phyloP scores from a whole-genome alignment of 345 rosid species.

The Ailanthus altissimus region DNA sequence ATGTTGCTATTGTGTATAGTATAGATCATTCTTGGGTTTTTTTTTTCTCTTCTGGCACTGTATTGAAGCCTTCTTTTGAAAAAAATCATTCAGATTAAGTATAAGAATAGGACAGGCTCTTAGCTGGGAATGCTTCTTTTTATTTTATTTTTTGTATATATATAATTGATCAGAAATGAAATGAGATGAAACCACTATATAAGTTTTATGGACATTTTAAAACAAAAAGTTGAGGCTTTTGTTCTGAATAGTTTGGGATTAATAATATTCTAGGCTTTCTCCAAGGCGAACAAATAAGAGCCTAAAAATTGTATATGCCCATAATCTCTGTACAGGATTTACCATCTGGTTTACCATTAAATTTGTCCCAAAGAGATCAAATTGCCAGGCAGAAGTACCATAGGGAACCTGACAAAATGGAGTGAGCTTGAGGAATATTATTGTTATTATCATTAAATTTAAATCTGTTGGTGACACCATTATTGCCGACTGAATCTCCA shows the following conservation, averaged over 20 bases:
- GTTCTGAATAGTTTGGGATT: no score
- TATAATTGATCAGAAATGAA: neutral
- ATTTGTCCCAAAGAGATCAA: neutral
- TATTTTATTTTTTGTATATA: no score
- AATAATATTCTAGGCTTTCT: no score
- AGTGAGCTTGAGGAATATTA: neutral
- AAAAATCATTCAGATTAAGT: no score
- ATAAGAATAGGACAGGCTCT: no score
- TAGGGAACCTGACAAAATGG: neutral
- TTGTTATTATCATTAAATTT: neutral
- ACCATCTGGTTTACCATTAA: neutral
- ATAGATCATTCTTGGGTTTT: no score
- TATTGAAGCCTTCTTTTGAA: no score
- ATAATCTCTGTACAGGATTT: neutral
- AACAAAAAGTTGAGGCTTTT: no score
- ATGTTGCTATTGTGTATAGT: no score
- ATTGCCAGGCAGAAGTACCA: neutral
- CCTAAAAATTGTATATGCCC: neutral
- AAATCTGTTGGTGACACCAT: neutral
- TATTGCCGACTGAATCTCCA: constrained; percentile 11
- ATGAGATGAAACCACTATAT: neutral
- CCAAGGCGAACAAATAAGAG: neutral
- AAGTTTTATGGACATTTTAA: no score
- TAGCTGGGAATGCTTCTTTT: neutral
- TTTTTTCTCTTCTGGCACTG: no score